A percentile compares a stretch with the other conserved stretches of the same genome.
phyloP scores from a whole-genome alignment of 2,329 filamentous ascomycete species.

The Massarina eburnea region DNA sequence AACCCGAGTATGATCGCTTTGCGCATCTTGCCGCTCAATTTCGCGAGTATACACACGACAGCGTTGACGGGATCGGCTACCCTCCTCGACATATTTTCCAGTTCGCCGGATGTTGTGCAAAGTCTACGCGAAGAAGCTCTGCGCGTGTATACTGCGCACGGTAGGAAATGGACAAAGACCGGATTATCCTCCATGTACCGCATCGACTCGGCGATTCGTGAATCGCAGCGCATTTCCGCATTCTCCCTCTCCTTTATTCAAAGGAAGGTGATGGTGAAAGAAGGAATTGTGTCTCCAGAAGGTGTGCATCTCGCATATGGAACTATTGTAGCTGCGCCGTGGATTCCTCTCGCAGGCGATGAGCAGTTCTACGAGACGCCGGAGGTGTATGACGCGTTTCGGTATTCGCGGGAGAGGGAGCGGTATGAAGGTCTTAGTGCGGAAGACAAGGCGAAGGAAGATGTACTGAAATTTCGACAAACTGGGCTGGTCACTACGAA shows the following conservation, averaged over 20 bases:
- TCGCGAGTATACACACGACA: conserved; percentile 62
- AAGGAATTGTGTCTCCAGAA: conserved; percentile 86
- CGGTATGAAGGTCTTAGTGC: conserved; percentile 19
- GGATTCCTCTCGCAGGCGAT: conserved; percentile 20
- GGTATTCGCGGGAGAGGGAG: conserved; percentile 25
- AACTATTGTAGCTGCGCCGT: conserved; percentile 19
- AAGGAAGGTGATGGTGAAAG: conserved; percentile 57
- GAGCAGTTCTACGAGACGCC: conserved; percentile 15
- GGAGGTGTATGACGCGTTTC: conserved; percentile 24
- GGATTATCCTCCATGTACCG: conserved; percentile 48
- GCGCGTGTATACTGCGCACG: conserved; percentile 37
- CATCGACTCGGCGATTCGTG: conserved; percentile 56
- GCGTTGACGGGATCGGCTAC: conserved; percentile 54
- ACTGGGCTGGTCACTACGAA: conserved; percentile 58
- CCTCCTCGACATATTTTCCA: conserved; percentile 21
- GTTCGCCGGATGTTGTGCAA: conserved; percentile 16
- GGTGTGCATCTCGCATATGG: conserved; percentile 19
- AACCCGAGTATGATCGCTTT: conserved; percentile 53
- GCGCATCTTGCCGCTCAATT: conserved; percentile 58
- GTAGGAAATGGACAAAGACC: conserved; percentile 51
- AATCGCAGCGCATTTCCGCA: conserved; percentile 54
- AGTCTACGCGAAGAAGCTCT: conserved; percentile 49
- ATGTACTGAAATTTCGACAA: conserved; percentile 38
- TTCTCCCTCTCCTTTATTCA: conserved; percentile 52
- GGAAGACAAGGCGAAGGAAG: conserved; percentile 18